Conservation (phyloP, 1,284 basidiomycete species). For the Ganoderma lucidum region DNA sequence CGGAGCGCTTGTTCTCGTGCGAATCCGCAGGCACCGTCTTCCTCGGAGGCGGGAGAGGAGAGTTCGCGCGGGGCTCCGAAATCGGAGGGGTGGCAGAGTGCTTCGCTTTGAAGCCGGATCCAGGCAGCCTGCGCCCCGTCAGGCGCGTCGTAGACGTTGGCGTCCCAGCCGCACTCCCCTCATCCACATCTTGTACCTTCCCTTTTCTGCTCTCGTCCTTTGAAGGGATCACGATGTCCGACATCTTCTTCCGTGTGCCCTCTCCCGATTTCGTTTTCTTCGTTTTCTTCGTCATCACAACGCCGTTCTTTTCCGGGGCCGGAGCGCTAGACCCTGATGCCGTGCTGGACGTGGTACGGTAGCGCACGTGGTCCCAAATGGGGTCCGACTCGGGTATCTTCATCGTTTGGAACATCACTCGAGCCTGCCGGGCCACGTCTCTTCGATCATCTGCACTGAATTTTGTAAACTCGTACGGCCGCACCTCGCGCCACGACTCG, state of each 20-base stretch:
- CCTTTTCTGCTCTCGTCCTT: slow-evolving; percentile 62
- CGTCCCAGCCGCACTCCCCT: slow-evolving; percentile 30
- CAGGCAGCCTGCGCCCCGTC: slow-evolving; percentile 49
- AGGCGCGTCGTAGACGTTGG: slow-evolving; percentile 31
- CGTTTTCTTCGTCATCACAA: slow-evolving; percentile 44
- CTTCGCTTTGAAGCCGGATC: slow-evolving; percentile 53
- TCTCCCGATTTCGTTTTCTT: slow-evolving; percentile 51
- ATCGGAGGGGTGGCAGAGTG: slow-evolving; percentile 33
- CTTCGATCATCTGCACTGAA: slow-evolving; percentile 55
- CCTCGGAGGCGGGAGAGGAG: slow-evolving; percentile 29
- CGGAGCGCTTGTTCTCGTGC: slow-evolving; percentile 32
- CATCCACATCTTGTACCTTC: slow-evolving; percentile 36
- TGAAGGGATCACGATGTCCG: slow-evolving; percentile 53
- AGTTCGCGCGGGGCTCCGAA: slow-evolving; percentile 24
- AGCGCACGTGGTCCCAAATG: slow-evolving; percentile 57
- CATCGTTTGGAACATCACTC: slow-evolving; percentile 53
- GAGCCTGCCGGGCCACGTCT: slow-evolving; percentile 56
- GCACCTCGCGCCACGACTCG: slow-evolving; percentile 67
- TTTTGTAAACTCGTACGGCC: slow-evolving; percentile 66
- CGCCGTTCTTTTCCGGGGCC: slow-evolving; percentile 24
- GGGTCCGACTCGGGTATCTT: slow-evolving; percentile 64
- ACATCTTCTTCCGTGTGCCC: slow-evolving; percentile 39
- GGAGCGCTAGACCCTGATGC: slow-evolving; percentile 26
- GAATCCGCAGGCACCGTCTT: slow-evolving; percentile 36
- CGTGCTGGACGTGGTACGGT: slow-evolving; percentile 33